Evolutionary conservation across 768 basidiomycete genomes (phyloP).

Genomic region (Boletus sp.): DNA sequence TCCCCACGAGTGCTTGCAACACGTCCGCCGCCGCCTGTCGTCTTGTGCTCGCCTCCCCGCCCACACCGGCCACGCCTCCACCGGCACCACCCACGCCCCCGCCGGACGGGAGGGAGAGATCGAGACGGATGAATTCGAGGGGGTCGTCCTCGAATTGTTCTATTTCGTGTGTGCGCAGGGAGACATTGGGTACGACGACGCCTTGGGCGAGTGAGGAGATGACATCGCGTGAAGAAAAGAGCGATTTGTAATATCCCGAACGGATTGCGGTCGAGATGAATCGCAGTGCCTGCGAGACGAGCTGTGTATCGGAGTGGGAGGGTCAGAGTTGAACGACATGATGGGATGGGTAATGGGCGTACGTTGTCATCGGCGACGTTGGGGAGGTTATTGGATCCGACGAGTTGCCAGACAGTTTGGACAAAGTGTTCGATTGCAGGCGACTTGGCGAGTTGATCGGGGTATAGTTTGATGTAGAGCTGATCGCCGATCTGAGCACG

Average conservation of each 20-base stretch:
- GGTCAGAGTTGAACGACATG: background rate
- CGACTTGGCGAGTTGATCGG: slow-evolving; percentile 68
- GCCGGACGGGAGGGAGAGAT: slow-evolving; percentile 64
- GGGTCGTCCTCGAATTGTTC: slow-evolving; percentile 99
- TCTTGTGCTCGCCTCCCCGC: slow-evolving; percentile 77
- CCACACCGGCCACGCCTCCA: slow-evolving; percentile 33
- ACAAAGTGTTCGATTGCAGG: slow-evolving; percentile 73
- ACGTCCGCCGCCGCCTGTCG: slow-evolving; percentile 94
- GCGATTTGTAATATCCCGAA: slow-evolving; percentile 72
- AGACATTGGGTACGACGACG: slow-evolving; percentile 92
- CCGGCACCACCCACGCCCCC: slow-evolving; percentile 37
- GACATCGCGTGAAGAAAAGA: slow-evolving; percentile 82
- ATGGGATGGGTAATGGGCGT: slow-evolving; percentile 21
- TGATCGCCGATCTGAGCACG: slow-evolving; percentile 24
- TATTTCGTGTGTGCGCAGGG: slow-evolving; percentile 82
- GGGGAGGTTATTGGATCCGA: slow-evolving; percentile 67
- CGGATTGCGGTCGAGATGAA: slow-evolving; percentile 94
- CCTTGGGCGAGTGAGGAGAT: slow-evolving; percentile 83
- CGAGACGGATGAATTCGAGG: slow-evolving; percentile 88
- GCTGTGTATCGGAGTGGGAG: slow-evolving; percentile 41
- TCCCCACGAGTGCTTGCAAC: slow-evolving; percentile 81
- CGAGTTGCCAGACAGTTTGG: slow-evolving; percentile 84
- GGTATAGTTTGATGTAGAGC: slow-evolving; percentile 82
- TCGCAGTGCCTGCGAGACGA: slow-evolving; percentile 86
- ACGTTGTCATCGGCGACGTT: slow-evolving; percentile 74